Evolutionary conservation across 176 grass and related monocot species (phyloP), one percentile per base, ranked within the genome.

Genomic region (Oryza brachyantha): DNA sequence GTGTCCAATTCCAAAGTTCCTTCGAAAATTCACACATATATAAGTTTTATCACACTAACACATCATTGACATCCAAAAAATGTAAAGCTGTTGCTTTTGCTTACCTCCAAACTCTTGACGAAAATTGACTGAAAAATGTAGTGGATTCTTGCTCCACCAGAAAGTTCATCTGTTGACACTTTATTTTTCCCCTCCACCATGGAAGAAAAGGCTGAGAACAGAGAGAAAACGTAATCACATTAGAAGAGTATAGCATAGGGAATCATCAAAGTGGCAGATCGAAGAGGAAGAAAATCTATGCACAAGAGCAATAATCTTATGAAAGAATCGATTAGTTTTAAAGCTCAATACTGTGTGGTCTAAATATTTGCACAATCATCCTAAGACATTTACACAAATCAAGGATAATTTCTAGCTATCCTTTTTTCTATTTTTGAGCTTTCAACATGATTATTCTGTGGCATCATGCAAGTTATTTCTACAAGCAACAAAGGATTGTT

Each of bases 71-170:
- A 36, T 66, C 34, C 68, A 74, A 64, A 68, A 48, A 87, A 87
- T 72, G 29, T 65, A 40, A 87, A 50, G 72, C 19, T 79, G 7
- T 59, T 79, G 50, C 25, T 81, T 87, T 70, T 78, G 46, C 72
- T 66, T 71, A 94, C 96, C 96, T 98, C 92, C 75, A 98, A 72
- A 69, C 90, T 90, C 81, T 91, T 94, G 36, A 98, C 96, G 76
- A 94, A 98, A 35, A 98, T 98, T 87, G 96, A 98, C 83, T 98
- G 96, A 57, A 98, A 98, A 83, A 98, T 94, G 59, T 93, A 95
- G 79, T 94, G 96, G 70, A 98, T 89, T 75, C 92, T 82, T 68
- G 92, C 96, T 91, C 96, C 96, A 86, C 96, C 96, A 73, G 90
- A 98, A 89, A 98, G 90, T 79, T 94, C 86, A 85, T 87, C 72